phyloP scores from a whole-genome alignment of 768 basidiomycete species.

The button mushroom (Agaricus bisporus) region DNA sequence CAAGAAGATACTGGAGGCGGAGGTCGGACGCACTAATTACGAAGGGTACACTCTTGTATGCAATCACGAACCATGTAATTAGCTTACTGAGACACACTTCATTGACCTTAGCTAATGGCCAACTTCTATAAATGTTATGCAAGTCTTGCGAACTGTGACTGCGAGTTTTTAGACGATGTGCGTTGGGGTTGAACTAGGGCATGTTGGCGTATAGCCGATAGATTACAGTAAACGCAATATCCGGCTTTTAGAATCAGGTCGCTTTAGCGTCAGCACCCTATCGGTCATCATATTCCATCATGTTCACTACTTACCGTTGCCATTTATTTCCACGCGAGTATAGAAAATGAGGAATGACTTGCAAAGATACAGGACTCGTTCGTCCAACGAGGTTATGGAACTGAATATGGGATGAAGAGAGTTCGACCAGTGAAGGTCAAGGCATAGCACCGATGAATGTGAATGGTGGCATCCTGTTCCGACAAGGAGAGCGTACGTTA shows the following conservation, averaged over 20 bases:
- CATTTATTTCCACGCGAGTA: constrained; percentile 7
- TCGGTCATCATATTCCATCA: neutral
- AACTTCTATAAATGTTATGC: neutral
- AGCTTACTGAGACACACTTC: neutral
- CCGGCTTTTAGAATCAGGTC: constrained; percentile 1
- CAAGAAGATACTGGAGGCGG: constrained; percentile 15
- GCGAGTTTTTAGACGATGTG: neutral
- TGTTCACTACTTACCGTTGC: neutral
- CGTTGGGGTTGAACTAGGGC: neutral
- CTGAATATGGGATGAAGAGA: constrained; percentile 15
- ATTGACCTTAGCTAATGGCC: neutral
- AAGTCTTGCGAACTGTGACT: constrained; percentile 3
- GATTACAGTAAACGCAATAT: neutral
- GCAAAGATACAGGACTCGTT: neutral
- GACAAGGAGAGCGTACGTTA: constrained; percentile 41
- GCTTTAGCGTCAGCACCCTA: neutral
- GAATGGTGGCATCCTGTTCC: constrained; percentile 25
- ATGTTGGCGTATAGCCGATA: neutral
- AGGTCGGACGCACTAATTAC: too few relatives aligned
- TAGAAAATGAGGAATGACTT: constrained; percentile 7
- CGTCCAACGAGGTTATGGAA: constrained; percentile 11
- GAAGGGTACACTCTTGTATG: neutral
- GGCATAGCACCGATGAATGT: too few relatives aligned
- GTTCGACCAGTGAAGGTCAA: constrained; percentile 2
- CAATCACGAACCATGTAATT: neutral